These are phyloP conservation scores for Komagataella pastoris DNA, from an alignment of 805 yeast species.

Conservation along the genomic window DNA sequence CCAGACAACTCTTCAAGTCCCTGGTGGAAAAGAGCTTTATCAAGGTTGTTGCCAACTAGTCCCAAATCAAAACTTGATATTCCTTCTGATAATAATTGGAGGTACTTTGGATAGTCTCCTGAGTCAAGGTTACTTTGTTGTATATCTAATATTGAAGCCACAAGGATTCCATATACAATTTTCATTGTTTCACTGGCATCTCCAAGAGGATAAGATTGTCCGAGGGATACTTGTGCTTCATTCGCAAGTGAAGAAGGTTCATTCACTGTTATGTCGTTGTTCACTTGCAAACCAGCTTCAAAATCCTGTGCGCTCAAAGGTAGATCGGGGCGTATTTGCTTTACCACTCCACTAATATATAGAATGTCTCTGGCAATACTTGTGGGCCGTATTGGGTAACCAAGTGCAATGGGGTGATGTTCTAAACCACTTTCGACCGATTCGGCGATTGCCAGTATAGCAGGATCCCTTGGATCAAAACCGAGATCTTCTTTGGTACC, in stretches of 20 bases:
- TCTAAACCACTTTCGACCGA: neutral
- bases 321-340: neutral
- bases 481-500: neutral
- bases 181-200: neutral
- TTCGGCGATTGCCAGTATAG: neutral
- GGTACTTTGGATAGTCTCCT: neutral
- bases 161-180: neutral
- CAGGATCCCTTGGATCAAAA: neutral
- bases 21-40: neutral
- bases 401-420: neutral
- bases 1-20: neutral
- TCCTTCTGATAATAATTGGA: neutral
- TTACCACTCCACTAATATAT: neutral
- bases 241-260: neutral
- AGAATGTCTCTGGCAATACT: neutral
- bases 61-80: neutral
- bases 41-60: neutral
- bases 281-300: neutral
- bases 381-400: neutral
- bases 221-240: neutral
- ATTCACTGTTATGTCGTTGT: neutral
- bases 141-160: neutral
- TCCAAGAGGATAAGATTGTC: neutral
- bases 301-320: neutral
- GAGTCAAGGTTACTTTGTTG: neutral